Conservation (phyloP, 116 monocot genomes). For the Thalassia testudinum region DNA sequence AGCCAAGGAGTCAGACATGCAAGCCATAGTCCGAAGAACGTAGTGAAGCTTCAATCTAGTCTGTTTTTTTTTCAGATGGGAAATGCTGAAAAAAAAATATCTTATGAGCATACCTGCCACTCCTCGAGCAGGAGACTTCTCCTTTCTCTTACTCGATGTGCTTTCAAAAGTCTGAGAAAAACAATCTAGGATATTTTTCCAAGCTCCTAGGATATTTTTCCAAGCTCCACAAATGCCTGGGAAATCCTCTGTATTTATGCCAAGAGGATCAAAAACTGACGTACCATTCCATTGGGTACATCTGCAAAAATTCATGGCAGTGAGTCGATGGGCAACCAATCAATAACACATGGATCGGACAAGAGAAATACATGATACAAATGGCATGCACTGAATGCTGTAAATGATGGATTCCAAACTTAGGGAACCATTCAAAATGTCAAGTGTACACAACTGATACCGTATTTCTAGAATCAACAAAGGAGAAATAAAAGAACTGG, state of each 20-base stretch:
- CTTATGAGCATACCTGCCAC: constrained; percentile 49
- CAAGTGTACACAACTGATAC: too few relatives aligned
- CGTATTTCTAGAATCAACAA: too few relatives aligned
- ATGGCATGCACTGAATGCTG: too few relatives aligned
- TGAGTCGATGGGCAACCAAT: too few relatives aligned
- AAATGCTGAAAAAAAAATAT: neutral
- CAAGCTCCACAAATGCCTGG: constrained; percentile 17
- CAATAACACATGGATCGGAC: too few relatives aligned
- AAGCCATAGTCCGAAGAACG: neutral
- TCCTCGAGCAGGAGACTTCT: constrained; percentile 53
- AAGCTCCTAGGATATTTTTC: constrained; percentile 25
- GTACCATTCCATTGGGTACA: constrained; percentile 10
- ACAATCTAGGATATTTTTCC: constrained; percentile 32
- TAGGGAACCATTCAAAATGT: too few relatives aligned
- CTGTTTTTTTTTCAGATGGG: neutral
- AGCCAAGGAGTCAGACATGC: neutral
- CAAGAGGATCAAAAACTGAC: constrained; percentile 60
- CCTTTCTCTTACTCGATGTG: constrained; percentile 44
- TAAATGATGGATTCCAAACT: too few relatives aligned
- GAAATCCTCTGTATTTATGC: constrained; percentile 35
- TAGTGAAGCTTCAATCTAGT: neutral
- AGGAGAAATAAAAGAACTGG: too few relatives aligned
- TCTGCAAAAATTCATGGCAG: constrained; percentile 5
- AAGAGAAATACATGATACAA: too few relatives aligned
- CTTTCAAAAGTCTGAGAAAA: constrained; percentile 62